Percentiles rank a stretch among this genome's conserved stretches.
phyloP scores from a whole-genome alignment of 139 green algal species.

The Picocystis salinarum region DNA sequence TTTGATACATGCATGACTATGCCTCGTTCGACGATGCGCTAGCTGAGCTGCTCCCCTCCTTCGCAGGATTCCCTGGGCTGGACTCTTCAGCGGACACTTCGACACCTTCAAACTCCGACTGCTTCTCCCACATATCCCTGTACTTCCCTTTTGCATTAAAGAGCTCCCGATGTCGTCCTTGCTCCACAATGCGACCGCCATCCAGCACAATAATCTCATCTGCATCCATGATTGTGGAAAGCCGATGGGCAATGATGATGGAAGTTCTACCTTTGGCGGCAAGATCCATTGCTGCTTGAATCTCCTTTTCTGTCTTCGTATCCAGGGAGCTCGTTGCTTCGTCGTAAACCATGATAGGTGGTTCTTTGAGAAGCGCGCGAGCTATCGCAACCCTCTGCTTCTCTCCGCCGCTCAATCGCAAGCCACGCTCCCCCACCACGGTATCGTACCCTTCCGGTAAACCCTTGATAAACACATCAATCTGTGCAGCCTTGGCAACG shows the following conservation, averaged over 20 bases:
- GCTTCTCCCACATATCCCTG: not conserved
- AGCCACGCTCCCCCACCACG: conserved; percentile 55
- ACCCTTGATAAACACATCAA: conserved; percentile 25
- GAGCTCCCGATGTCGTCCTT: conserved; percentile 39
- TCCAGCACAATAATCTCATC: conserved; percentile 61
- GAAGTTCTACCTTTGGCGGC: conserved; percentile 31
- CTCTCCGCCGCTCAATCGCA: conserved; percentile 81
- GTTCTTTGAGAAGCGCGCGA: conserved; percentile 38
- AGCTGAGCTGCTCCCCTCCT: no score
- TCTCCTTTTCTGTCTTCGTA: not conserved
- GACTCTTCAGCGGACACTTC: no score
- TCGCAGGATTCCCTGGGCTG: no score
- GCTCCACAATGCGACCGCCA: conserved; percentile 32
- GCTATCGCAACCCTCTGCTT: conserved; percentile 93
- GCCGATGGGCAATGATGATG: conserved; percentile 84
- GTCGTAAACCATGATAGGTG: no score
- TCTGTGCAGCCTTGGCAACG: conserved; percentile 22
- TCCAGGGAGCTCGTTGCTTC: not conserved
- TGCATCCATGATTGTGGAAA: conserved; percentile 60
- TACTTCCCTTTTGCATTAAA: conserved; percentile 27
- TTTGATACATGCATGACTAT: no score
- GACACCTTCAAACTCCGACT: no score
- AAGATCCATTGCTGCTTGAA: not conserved
- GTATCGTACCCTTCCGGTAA: conserved; percentile 53
- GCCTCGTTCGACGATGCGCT: no score